phyloP scores from a whole-genome alignment of 2,329 filamentous ascomycete genomes.

The Lecanicillium sp. region DNA sequence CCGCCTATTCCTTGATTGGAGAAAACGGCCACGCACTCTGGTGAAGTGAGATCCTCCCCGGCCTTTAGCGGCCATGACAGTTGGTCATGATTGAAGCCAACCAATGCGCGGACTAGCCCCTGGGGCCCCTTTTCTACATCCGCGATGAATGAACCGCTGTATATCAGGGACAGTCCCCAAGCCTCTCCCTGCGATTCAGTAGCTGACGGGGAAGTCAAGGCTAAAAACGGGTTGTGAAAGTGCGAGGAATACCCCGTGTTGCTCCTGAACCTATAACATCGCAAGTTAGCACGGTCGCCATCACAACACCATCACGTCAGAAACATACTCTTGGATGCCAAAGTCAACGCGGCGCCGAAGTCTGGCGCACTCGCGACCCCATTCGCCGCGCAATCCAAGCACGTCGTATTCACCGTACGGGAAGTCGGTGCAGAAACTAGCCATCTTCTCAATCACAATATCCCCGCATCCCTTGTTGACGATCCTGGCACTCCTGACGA shows the following conservation, averaged over 20 bases:
- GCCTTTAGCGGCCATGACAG: conserved; percentile 49
- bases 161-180: conserved; percentile 58
- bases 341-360: conserved; percentile 47
- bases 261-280: conserved; percentile 44
- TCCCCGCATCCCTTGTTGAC: conserved; percentile 47
- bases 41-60: conserved; percentile 49
- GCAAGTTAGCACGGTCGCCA: background rate
- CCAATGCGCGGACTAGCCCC: conserved; percentile 49
- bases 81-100: conserved; percentile 54
- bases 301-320: background rate
- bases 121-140: conserved; percentile 57
- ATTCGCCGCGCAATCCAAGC: conserved; percentile 54
- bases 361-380: conserved; percentile 49
- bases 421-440: conserved; percentile 54
- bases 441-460: conserved; percentile 48
- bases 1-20: conserved; percentile 50
- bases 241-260: conserved; percentile 55
- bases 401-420: conserved; percentile 55
- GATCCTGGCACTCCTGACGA: conserved; percentile 52
- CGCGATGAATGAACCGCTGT: conserved; percentile 54
- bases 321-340: conserved; percentile 42
- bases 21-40: conserved; percentile 55
- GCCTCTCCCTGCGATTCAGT: conserved; percentile 54
- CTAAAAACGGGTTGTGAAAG: conserved; percentile 56
- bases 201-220: conserved; percentile 45